Evolutionary conservation across 306 rosid species (phyloP), one percentile per base, ranked within the genome.

Genomic region (Carpinus viminea): DNA sequence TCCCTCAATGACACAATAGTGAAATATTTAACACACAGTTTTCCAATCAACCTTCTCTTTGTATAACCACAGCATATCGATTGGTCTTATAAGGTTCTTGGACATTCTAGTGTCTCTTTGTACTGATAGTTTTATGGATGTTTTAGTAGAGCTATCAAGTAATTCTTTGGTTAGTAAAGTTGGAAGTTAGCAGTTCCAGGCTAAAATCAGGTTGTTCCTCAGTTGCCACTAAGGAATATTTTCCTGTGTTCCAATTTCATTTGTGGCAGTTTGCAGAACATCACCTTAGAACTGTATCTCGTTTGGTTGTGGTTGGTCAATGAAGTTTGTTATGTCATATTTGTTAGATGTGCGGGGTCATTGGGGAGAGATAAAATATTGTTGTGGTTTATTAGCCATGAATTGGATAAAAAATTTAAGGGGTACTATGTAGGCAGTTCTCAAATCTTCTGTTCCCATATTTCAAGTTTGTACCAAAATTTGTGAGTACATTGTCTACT

Each of bases 301-400:
- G 12, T 15, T 77, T 57, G 79, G 43, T 21, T 65, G 73, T 68
- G n/a, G 64, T 69, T 50, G 59, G 78, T 28, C 20, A 53, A 41
- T 56, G 34, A n/a, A 18, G 43, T 56, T 48, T 48, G 52, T 80
- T 71, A 50, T 11, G 43, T 72, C 12, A n/a, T 68, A 16, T 46
- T 47, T 45, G 21, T 34, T 46, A 57, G 10, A 2, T 68, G 74
- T 36, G 69, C 4, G 52, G 24, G 34, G 11, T 16, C 47, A 51
- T 41, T 56, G 28, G n/a, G 45, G 57, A 69, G 20, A 47, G 17
- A 47, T 12, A 55, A 59, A 76, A 2, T 48, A 75, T 72, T 72
- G 52, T 41, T 51, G 50, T 17, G 20, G 17, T 80, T 68, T 74
- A 24, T 52, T 77, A 56, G 69, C 71, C 60, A 64, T 68, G 71